A percentile compares a stretch with the other conserved stretches of the same genome.
Conservation (phyloP, 495 filamentous ascomycete genomes). For the Neurospora hispaniola region DNA sequence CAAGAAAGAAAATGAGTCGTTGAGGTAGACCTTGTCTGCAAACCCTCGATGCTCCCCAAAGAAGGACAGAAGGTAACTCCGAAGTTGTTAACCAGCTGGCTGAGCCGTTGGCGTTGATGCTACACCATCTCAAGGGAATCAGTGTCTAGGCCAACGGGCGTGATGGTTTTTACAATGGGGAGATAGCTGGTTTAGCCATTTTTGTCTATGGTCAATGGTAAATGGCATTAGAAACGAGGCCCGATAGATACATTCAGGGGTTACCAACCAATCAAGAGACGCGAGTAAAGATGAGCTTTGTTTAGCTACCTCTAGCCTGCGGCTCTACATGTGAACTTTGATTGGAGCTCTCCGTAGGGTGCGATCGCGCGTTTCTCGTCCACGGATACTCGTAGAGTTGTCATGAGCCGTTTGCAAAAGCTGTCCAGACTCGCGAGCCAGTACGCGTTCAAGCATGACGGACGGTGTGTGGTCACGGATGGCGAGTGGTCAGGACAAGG, state of each 20-base stretch:
- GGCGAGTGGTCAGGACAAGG: background rate
- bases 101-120: slow-evolving; percentile 38
- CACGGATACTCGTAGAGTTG: too few relatives aligned
- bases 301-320: too few relatives aligned
- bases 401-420: too few relatives aligned
- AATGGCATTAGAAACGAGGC: background rate
- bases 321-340: too few relatives aligned
- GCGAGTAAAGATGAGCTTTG: too few relatives aligned
- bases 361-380: too few relatives aligned
- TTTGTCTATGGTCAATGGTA: background rate
- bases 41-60: too few relatives aligned
- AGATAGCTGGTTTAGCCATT: background rate
- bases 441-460: background rate
- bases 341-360: slow-evolving; percentile 7
- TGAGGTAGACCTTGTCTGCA: too few relatives aligned
- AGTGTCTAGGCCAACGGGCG: background rate
- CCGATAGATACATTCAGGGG: background rate
- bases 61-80: too few relatives aligned
- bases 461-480: background rate
- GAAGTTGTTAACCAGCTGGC: slow-evolving; percentile 42
- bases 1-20: too few relatives aligned
- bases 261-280: too few relatives aligned
- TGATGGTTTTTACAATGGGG: background rate
- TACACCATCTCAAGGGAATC: slow-evolving; percentile 19
- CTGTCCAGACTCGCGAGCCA: too few relatives aligned